phyloP scores from a whole-genome alignment of 805 yeast genomes.

The Barnettozyma wickerhamii region DNA sequence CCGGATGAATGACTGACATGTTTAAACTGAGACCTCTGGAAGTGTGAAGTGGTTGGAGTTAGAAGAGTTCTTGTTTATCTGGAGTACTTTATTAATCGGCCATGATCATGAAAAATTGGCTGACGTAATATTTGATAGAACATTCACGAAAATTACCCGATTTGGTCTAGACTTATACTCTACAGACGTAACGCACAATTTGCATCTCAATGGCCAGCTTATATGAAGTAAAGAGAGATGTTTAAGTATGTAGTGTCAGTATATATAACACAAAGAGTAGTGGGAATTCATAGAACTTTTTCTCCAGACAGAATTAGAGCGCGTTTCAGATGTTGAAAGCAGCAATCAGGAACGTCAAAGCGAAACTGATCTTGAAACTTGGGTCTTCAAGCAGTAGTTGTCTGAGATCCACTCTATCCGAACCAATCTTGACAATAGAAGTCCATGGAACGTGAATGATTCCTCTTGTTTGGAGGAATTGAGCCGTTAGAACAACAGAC shows the following conservation, averaged over 20 bases:
- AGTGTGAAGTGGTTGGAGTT: background rate
- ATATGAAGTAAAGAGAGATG: no score
- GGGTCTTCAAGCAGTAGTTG: slow-evolving; percentile 53
- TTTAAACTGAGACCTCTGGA: background rate
- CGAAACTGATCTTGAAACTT: slow-evolving; percentile 55
- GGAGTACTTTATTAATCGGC: no score
- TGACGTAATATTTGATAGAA: background rate
- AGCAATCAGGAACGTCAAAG: slow-evolving; percentile 52
- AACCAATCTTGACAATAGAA: slow-evolving; percentile 32
- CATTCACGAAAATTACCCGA: slow-evolving; percentile 7
- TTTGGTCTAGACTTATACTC: no score
- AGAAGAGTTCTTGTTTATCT: no score
- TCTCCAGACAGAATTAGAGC: no score
- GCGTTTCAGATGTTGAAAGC: slow-evolving; percentile 41
- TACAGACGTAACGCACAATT: no score
- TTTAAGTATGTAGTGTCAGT: no score
- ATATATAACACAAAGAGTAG: no score
- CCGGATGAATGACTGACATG: slow-evolving; percentile 37
- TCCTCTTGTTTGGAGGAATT: slow-evolving; percentile 52
- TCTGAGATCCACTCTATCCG: slow-evolving; percentile 40
- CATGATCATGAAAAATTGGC: no score
- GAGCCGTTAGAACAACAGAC: slow-evolving; percentile 34
- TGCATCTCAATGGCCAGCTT: no score
- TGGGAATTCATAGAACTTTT: no score
- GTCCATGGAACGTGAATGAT: slow-evolving; percentile 43